A percentile compares a stretch with the other conserved stretches of the same genome.
phyloP scores from a whole-genome alignment of 192 early-diverging fungal genomes.

The Pilaira anomala region DNA sequence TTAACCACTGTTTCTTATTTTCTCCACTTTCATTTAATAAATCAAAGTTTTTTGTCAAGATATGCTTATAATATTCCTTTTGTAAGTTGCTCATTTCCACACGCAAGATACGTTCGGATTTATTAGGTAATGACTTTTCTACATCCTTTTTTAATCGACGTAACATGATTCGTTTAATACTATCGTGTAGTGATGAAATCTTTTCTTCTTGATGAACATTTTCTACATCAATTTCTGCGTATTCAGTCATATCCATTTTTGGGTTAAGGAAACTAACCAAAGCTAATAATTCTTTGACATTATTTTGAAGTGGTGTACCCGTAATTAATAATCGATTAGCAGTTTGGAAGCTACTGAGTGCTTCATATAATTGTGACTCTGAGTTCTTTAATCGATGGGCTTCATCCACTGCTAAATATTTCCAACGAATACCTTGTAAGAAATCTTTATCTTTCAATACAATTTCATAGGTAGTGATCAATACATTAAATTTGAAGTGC shows the following conservation, averaged over 20 bases:
- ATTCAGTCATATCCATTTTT: conserved; percentile 73
- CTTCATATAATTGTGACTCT: conserved; percentile 92
- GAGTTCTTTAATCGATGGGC: conserved; percentile 97
- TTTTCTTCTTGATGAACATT: conserved; percentile 76
- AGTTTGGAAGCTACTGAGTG: conserved; percentile 82
- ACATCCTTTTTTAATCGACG: conserved; percentile 97
- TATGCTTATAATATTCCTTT: conserved; percentile 91
- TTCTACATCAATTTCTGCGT: conserved; percentile 73
- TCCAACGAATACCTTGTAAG: conserved; percentile 85
- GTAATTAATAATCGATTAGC: conserved; percentile 93
- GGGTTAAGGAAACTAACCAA: conserved; percentile 95
- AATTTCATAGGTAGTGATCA: conserved; percentile 95
- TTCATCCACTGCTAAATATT: conserved; percentile 93
- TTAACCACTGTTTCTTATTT: conserved; percentile 77
- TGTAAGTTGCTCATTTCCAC: conserved; percentile 91
- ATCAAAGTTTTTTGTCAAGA: conserved; percentile 90
- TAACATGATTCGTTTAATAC: conserved; percentile 87
- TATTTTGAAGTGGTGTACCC: conserved; percentile 98
- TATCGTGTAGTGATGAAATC: conserved; percentile 80
- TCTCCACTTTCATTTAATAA: conserved; percentile 61
- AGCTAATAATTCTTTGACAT: conserved; percentile 88
- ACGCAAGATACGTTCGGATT: conserved; percentile 93
- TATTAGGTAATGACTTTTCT: conserved; percentile 93
- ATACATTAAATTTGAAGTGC: conserved; percentile 81
- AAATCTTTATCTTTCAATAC: conserved; percentile 86